Evolutionary conservation across 805 yeast species (phyloP).

Genomic region (Saccharomycopsis sp.): DNA sequence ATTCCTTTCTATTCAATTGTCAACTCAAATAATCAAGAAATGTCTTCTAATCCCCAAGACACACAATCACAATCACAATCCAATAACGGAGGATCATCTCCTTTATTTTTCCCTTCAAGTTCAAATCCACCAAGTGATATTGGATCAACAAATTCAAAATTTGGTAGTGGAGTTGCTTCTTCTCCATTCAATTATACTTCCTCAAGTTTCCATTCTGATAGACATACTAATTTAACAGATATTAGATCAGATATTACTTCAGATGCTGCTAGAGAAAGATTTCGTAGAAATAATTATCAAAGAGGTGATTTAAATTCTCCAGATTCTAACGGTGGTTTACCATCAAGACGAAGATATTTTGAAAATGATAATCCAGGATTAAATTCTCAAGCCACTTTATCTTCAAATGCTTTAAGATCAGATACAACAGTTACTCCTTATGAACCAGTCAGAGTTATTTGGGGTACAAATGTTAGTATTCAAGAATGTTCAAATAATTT

Average conservation of each 20-base stretch:
- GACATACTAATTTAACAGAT: slow-evolving; percentile 23
- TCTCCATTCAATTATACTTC: slow-evolving; percentile 38
- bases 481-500: slow-evolving; percentile 76
- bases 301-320: slow-evolving; percentile 74
- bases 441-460: slow-evolving; percentile 75
- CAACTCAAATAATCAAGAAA: background rate
- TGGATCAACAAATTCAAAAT: slow-evolving; percentile 20
- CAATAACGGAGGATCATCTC: slow-evolving; percentile 22
- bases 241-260: slow-evolving; percentile 34
- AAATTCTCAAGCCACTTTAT: background rate
- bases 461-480: slow-evolving; percentile 97
- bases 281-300: slow-evolving; percentile 36
- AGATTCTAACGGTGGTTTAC: slow-evolving; percentile 56
- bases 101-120: slow-evolving; percentile 27
- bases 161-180: slow-evolving; percentile 25
- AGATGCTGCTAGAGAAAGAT: slow-evolving; percentile 23
- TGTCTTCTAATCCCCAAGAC: slow-evolving; percentile 11
- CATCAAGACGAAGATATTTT: slow-evolving; percentile 52
- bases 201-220: slow-evolving; percentile 19
- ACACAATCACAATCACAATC: slow-evolving; percentile 22
- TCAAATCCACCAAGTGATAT: slow-evolving; percentile 21
- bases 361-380: slow-evolving; percentile 20
- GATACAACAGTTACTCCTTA: slow-evolving; percentile 25
- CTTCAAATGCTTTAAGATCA: slow-evolving; percentile 16
- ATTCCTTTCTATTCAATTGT: background rate